Conservation (phyloP, 73 alveolate species). For the Blepharisma stoltei region DNA sequence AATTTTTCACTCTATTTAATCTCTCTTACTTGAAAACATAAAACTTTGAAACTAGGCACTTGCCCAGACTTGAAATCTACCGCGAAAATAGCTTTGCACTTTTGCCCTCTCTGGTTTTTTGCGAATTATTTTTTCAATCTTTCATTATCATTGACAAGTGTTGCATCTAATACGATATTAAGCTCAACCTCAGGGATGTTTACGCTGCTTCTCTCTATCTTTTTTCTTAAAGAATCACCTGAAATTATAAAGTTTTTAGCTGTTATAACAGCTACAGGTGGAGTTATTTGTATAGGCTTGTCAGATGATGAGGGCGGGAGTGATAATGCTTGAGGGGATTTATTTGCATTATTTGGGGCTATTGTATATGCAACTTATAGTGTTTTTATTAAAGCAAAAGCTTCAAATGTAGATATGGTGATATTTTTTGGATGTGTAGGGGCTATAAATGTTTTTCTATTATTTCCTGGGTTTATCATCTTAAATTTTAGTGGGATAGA, state of each 20-base stretch:
- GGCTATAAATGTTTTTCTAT: constrained; percentile 32
- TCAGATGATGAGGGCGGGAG: constrained; percentile 23
- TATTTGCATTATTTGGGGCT: constrained; percentile 42
- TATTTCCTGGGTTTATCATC: constrained; percentile 41
- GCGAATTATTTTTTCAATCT: constrained; percentile 52
- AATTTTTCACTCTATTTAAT: constrained; percentile 33
- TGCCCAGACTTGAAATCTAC: constrained; percentile 14
- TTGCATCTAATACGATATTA: constrained; percentile 43
- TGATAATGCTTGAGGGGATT: constrained; percentile 36
- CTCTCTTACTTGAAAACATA: not conserved
- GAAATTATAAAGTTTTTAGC: constrained; percentile 35
- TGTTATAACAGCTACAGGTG: constrained; percentile 45
- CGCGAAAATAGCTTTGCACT: constrained; percentile 27
- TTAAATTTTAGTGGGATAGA: constrained; percentile 47
- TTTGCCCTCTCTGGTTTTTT: constrained; percentile 50
- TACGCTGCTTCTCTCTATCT: constrained; percentile 36
- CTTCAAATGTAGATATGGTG: constrained; percentile 31
- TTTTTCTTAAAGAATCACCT: constrained; percentile 30
- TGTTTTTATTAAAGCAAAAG: constrained; percentile 33
- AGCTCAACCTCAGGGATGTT: constrained; percentile 49
- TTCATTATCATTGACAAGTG: constrained; percentile 37
- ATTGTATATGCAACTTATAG: constrained; percentile 42
- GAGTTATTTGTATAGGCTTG: constrained; percentile 34
- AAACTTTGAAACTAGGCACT: not conserved
- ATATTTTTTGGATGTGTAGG: constrained; percentile 58